Evolutionary conservation across 1,284 basidiomycete genomes (phyloP), one percentile per base, ranked within the genome.

Genomic region (Butyriboletus appendiculatus): DNA sequence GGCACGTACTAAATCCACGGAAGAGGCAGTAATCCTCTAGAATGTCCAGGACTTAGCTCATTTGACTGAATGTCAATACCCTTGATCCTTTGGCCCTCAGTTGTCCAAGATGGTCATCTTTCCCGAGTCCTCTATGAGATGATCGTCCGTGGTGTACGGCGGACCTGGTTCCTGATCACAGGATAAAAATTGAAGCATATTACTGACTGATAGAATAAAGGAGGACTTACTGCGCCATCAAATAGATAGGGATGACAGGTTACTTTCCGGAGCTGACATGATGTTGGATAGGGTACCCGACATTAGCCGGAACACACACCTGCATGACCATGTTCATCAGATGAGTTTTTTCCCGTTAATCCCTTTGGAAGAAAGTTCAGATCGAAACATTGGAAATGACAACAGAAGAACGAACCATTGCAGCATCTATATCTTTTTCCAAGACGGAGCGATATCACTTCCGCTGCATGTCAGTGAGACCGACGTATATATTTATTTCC

Each of bases 321-420:
- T 99, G 97, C 97, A 99, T 99, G 59, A 99, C 97, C 78, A 99
- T 97, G 75, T 99, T 99, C 85, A 99, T 93, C 49, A 99, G 74
- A 30, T 96, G 80, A 4, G 96, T 98, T 77, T 98, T 99, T 98
- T 15, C 94, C 94, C 2, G 93, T 92, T 26, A 94, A 75, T 39
- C 90, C 88, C 90, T 58, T 52, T 11, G 3, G 12, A 30, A 16
- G 18, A 42, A 48, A 39, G 6, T 41, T 41, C 11, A 52, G 33
- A 51, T 40, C 37, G 22, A 28, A 24, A 11, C 0, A 22, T 33
- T 45, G 9, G 20, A 2, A 45, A 10, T 42, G 18, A 9, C 3
- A 30, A 10, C 0, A 5, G 18, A 24, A 41, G 16, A 20, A 56
- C 42, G 24, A 44, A 84, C 94, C 94, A 68, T 98, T 99, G 51